These are phyloP conservation scores for Trebouxia sp. DNA, from an alignment of 139 green algal genomes.

Conservation along the genomic window DNA sequence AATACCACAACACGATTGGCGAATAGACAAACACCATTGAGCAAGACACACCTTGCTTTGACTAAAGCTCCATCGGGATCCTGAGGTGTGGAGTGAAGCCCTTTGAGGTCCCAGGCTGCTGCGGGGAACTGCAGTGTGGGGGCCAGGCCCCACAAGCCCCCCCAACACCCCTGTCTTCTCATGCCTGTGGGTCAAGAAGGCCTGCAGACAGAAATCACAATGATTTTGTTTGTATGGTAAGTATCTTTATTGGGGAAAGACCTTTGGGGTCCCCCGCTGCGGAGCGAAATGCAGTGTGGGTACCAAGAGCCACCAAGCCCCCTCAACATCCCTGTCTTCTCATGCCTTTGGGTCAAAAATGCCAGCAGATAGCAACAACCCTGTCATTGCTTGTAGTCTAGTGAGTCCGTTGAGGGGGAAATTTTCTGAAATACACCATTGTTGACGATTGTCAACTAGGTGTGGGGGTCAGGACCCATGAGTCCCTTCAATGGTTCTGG, in stretches of 20 bases:
- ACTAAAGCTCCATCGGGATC: slow-evolving; percentile 18
- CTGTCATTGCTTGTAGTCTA: too few species aligned
- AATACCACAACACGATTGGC: neutral
- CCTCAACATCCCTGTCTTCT: neutral
- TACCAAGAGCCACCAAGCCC: neutral
- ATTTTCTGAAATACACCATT: too few species aligned
- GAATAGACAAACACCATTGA: neutral
- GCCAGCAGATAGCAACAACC: too few species aligned
- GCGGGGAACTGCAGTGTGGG: neutral
- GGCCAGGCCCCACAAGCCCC: neutral
- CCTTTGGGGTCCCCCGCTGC: too few species aligned
- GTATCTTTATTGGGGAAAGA: too few species aligned
- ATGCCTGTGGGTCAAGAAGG: neutral
- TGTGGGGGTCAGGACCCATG: too few species aligned
- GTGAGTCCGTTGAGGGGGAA: too few species aligned
- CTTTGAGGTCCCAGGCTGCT: slow-evolving; percentile 9
- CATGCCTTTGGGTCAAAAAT: neutral
- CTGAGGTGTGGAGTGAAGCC: neutral
- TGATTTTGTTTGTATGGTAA: too few species aligned
- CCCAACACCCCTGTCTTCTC: slow-evolving; percentile 25
- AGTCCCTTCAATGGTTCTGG: too few species aligned
- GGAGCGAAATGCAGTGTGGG: too few species aligned
- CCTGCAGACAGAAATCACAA: neutral
- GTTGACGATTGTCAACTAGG: too few species aligned
- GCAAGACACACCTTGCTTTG: neutral